Evolutionary conservation across 106 monocot genomes (phyloP), one percentile per base, ranked within the genome.

Genomic region (Allium sativum): DNA sequence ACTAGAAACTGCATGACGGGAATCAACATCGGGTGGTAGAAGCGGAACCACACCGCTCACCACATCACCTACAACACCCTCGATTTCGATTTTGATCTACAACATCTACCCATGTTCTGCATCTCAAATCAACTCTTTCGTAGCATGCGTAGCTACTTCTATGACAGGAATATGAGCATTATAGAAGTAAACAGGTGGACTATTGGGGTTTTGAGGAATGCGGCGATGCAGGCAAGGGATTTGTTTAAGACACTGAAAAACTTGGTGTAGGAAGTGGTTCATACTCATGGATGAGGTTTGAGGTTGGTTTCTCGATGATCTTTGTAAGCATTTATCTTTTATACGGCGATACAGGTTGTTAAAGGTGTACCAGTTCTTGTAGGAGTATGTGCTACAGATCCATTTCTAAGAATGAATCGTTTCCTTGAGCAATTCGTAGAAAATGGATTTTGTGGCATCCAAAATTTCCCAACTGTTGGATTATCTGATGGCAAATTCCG

Each of bases 371-470:
- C 87, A 4, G 77, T 95, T 84, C 90, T 95, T 61, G 95, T 87
- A 70, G 95, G 95, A 56, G 95, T 90, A 16, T 95, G 95, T 66
- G 95, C 86, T 43, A 90, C 95, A 4, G 95, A 95, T 81, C 95
- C 90, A 72, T 95, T 95, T 71, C 82, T 90, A 6, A 54, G 79
- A 45, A 95, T 95, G 83, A 90, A 87, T 58, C 55, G 72, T 45
- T 95, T 95, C 67, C 65, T 95, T 18, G 84, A 79, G 72, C 76
- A 90, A 56, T 31, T 95, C 59, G 86, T 90, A 73, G 71, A 78
- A 16, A 75, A 55, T 69, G 95, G 95, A 55, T 95, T 90, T 76
- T 55, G 40, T 57, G 95, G 95, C 12, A 90, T 95, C 21, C 90
- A 95, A 62, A 95, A 95, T 71, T 95, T 90, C 52, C 90, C 95